phyloP scores from a whole-genome alignment of 2,329 filamentous ascomycete genomes.

The Albophoma yamanashiensis region DNA sequence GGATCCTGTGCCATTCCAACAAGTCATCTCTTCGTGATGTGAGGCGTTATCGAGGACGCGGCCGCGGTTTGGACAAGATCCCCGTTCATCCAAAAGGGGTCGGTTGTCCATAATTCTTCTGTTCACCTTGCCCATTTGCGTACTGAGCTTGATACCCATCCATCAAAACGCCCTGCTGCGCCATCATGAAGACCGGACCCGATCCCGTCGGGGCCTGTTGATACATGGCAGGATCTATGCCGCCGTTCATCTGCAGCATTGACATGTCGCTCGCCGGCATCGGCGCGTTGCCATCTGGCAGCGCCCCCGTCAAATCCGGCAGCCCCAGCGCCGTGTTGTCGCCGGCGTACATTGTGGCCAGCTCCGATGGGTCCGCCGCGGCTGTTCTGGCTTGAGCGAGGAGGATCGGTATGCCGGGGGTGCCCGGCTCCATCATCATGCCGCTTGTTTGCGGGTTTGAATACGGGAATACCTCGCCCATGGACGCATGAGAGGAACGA shows the following conservation, averaged over 20 bases:
- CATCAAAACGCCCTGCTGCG: conserved; percentile 11
- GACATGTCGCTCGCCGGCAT: conserved; percentile 6
- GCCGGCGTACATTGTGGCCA: conserved; percentile 10
- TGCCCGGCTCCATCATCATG: conserved; percentile 10
- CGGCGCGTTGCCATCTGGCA: conserved; percentile 6
- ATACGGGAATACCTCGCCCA: not conserved
- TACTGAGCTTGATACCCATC: conserved; percentile 10
- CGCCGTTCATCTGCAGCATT: conserved; percentile 6
- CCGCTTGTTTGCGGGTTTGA: not conserved
- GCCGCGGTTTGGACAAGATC: not conserved
- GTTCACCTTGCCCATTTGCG: conserved; percentile 6
- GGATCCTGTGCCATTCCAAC: not conserved
- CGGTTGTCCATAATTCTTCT: conserved; percentile 7
- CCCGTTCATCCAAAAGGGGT: conserved; percentile 2
- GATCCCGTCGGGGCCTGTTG: conserved; percentile 8
- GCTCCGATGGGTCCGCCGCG: conserved; percentile 7
- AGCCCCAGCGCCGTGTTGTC: conserved; percentile 11
- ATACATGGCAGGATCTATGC: conserved; percentile 8
- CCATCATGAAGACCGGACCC: conserved; percentile 8
- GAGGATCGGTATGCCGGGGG: conserved; percentile 15
- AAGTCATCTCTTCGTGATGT: not conserved
- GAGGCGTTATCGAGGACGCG: no score
- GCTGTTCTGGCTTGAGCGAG: conserved; percentile 14
- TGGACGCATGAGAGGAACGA: conserved; percentile 3
- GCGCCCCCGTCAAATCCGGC: conserved; percentile 9